Conservation (phyloP, 1,284 basidiomycete genomes). For the Cutaneotrichosporon sp. region DNA sequence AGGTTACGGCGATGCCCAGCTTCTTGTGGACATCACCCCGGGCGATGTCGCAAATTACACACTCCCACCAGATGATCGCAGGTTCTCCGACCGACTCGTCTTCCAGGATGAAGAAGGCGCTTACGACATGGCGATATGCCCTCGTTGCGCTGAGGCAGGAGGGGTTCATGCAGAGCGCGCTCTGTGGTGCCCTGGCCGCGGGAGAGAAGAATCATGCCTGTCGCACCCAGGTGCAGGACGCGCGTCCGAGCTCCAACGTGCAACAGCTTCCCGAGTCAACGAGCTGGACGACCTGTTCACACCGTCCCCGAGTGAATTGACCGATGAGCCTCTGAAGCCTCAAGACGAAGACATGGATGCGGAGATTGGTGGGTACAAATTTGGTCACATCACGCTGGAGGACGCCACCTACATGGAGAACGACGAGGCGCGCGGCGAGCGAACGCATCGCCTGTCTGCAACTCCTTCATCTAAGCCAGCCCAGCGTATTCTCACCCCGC, state of each 20-base stretch:
- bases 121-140: slow-evolving; percentile 8
- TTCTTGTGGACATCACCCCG: not conserved
- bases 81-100: not conserved
- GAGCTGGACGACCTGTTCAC: not conserved
- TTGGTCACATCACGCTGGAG: not conserved
- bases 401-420: not conserved
- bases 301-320: not conserved
- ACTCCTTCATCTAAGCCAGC: too few relatives aligned
- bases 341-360: not conserved
- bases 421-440: not conserved
- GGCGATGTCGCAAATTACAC: slow-evolving; percentile 8
- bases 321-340: not conserved
- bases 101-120: not conserved
- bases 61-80: not conserved
- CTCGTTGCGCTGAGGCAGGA: slow-evolving; percentile 2
- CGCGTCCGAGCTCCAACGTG: not conserved
- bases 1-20: slow-evolving; percentile 2
- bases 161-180: slow-evolving; percentile 9
- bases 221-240: not conserved
- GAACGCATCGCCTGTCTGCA: not conserved
- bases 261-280: not conserved
- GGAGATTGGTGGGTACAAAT: not conserved
- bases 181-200: slow-evolving; percentile 19
- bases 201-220: not conserved
- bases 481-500: not conserved